A percentile compares a stretch with the other conserved stretches of the same genome.
Conservation (phyloP, 768 basidiomycete species). For the Tricholoma matsutake region DNA sequence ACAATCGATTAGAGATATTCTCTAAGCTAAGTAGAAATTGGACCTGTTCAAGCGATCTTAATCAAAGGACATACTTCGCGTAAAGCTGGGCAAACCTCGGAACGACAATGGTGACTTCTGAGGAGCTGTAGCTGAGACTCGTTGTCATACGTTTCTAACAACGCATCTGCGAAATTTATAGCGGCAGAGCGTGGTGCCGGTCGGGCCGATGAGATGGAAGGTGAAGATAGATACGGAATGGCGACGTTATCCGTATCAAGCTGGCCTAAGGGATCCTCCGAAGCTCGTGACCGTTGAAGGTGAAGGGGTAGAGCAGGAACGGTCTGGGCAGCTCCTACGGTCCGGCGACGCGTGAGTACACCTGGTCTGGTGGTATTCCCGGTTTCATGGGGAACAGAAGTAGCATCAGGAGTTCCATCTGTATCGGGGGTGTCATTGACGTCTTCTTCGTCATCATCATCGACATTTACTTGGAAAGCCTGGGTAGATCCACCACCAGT, state of each 20-base stretch:
- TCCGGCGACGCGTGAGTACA: slow-evolving; percentile 39
- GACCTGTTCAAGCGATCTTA: slow-evolving; percentile 44
- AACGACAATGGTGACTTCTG: slow-evolving; percentile 83
- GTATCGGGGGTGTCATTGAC: slow-evolving; percentile 38
- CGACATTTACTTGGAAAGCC: slow-evolving; percentile 17
- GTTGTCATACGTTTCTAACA: slow-evolving; percentile 67
- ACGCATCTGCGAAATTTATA: slow-evolving; percentile 45
- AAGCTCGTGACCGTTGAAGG: slow-evolving; percentile 54
- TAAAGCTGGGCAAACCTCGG: slow-evolving; percentile 55
- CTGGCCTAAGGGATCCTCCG: slow-evolving; percentile 76
- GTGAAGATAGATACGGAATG: slow-evolving; percentile 68
- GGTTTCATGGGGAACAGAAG: slow-evolving; percentile 10
- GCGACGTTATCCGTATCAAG: slow-evolving; percentile 43
- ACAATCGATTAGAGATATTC: slow-evolving; percentile 85
- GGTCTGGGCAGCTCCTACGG: slow-evolving; percentile 67
- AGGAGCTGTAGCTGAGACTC: slow-evolving; percentile 70
- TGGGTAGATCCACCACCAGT: slow-evolving; percentile 20
- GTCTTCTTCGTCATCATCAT: slow-evolving; percentile 39
- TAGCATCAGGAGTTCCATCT: slow-evolving; percentile 25
- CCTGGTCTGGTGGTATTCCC: slow-evolving; percentile 15
- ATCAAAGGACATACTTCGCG: slow-evolving; percentile 7
- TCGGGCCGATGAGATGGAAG: slow-evolving; percentile 53
- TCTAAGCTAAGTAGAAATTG: slow-evolving; percentile 87
- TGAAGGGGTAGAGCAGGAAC: slow-evolving; percentile 70
- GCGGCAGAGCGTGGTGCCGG: slow-evolving; percentile 44